Evolutionary conservation across 2,329 filamentous ascomycete species (phyloP), one percentile per base, ranked within the genome.

Genomic region (Aciculosporium take): DNA sequence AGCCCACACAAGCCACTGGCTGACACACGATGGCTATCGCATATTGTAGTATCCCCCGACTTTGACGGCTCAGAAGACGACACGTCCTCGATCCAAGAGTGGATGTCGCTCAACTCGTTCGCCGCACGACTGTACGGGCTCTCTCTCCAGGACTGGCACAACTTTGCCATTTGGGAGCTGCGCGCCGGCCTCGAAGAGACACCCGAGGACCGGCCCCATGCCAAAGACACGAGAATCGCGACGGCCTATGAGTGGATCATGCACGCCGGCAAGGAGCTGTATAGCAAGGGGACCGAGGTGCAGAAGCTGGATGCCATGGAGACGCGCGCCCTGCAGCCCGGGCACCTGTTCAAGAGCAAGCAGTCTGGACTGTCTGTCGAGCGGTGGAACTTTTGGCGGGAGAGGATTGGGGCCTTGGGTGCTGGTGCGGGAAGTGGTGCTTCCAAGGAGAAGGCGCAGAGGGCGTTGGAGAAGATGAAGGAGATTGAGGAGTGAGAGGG

Each of bases 61-160:
- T 53, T 52, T 40, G 45, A 56, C 32, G 48, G 44, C 40, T 48
- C 48, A 17, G 47, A 53, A 7, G 27, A 42, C n/a, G 48, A 56
- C 32, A 43, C 48, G 17, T 41, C 29, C 27, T 34, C 45, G 9
- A 41, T 54, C 24, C 18, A 45, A 3, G 43, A 53, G 38, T 61
- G 56, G 56, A 45, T 54, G 25, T 56, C 53, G 8, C 46, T 60
- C 47, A 57, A 61, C 49, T 56, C 56, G 9, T 58, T 61, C 34
- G 49, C 51, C 37, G 58, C 58, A 20, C 56, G 53, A 37, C 44
- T 59, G 15, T 49, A 55, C 40, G 53, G 50, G 44, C 37, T 45
- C n/a, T 27, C 34, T 7, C 45, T 52, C 15, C 42, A 46, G 20
- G 12, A 37, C 9, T 56, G 54, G 48, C 46, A 46, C 32, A 55